Base-by-base conservation (phyloP, 805 yeast species). In the Candida nonsorbophila region DNA sequence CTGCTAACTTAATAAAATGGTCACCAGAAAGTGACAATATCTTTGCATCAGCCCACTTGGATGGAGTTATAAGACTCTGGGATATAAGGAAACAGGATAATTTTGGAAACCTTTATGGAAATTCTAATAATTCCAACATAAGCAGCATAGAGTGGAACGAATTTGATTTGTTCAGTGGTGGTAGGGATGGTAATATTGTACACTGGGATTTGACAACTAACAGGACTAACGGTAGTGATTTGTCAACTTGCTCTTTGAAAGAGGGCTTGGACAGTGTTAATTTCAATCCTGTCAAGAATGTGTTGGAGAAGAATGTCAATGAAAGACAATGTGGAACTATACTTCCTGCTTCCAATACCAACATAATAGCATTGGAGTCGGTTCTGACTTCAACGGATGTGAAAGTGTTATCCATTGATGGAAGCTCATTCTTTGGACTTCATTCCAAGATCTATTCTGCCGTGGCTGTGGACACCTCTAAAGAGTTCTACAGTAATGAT, bases 81-180 rank as follows among this genome's bases (percentile, higher is more conserved):
- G 94, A 84, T 55, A 73, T 81, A 25, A 65, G 94, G 38, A 70
- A 66, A 41, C 66, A 74, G 22, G 68, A 66, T 11, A 76, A 78
- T 2, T 57, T 74, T 30, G 71, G 75, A 6, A 56, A 58, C 22
- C 56, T 81, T 21, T 47, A 56, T 3, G 84, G 84, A 1, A 86
- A 80, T 43, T 49, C 59, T 5, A 78, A 72, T 36, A 51, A 53
- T 19, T 28, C 27, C n/a, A 34, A 37, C 12, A 61, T 84, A 10
- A 71, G 76, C 6, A 55, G 75, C 14, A 42, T 84, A 21, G 73
- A 75, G 36, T 84, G 92, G 90, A 61, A 62, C 30, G 55, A 58
- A 16, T 53, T 60, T 14, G 75, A 74, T 45, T 37, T 80, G 17
- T 72, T 74, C 43, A 64, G 81, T 1, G 77, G 82, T 6, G 73